Evolutionary conservation across 306 rosid genomes (phyloP).

Genomic region (Quercus mongolica): DNA sequence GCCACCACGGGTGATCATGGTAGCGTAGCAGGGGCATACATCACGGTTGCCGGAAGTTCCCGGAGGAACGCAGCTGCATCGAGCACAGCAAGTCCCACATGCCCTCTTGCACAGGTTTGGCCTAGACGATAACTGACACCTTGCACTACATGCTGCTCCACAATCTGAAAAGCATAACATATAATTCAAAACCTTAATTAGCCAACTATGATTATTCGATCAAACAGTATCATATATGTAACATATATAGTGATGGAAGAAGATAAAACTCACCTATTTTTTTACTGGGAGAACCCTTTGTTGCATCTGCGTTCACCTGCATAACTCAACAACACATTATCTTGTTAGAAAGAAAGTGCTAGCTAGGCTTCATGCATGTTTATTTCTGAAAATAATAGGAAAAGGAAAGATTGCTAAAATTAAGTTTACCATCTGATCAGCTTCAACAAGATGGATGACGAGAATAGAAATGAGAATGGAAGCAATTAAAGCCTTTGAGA

Average conservation of each 20-base stretch:
- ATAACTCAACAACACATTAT: background rate
- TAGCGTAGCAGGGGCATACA: constrained; percentile 51
- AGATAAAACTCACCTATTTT: background rate
- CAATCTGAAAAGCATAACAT: constrained; percentile 25
- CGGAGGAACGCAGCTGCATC: constrained; percentile 50
- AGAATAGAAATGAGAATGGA: too few species aligned
- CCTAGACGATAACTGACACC: constrained; percentile 41
- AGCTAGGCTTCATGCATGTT: background rate
- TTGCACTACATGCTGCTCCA: constrained; percentile 26
- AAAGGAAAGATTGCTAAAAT: background rate
- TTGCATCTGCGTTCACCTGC: background rate
- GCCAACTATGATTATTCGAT: background rate
- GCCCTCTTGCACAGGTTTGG: constrained; percentile 41
- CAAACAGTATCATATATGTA: background rate
- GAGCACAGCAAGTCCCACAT: constrained; percentile 47
- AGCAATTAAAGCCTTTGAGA: too few species aligned
- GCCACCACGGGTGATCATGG: constrained; percentile 43
- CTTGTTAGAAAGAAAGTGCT: background rate
- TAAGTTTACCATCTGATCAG: too few species aligned
- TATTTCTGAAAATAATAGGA: background rate
- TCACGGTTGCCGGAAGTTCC: constrained; percentile 41
- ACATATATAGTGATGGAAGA: background rate
- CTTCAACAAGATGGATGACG: too few species aligned
- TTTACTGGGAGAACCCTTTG: background rate
- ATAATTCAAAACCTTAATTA: background rate